Evolutionary conservation across 352 stramenopile species (phyloP).

Genomic region (Globisporangium orthogonon): DNA sequence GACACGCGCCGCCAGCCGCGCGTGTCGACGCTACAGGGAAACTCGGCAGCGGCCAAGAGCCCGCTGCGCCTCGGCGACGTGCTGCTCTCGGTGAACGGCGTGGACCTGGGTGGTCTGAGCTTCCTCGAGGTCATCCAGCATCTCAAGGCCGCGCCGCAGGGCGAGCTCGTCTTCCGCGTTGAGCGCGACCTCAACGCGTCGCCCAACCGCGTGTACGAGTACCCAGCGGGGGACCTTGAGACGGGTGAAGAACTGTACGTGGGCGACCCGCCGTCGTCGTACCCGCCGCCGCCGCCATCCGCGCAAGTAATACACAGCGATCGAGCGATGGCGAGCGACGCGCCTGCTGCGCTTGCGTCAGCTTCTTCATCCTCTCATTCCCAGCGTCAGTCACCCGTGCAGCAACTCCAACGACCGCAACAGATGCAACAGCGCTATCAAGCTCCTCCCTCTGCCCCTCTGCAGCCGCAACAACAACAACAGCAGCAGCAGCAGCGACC

Average conservation of each 20-base stretch:
- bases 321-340: no score
- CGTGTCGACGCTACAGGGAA: conserved; percentile 51
- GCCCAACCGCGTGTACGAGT: conserved; percentile 8
- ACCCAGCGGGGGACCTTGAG: conserved; percentile 3
- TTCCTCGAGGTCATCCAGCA: conserved; percentile 53
- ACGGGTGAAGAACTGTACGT: conserved; percentile 5
- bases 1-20: conserved; percentile 42
- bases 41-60: conserved; percentile 29
- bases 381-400: not conserved
- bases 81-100: conserved; percentile 61
- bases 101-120: conserved; percentile 34
- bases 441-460: no score
- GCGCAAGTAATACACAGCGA: not conserved
- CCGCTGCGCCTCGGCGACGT: conserved; percentile 52
- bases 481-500: conserved; percentile 1
- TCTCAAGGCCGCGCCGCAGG: conserved; percentile 43
- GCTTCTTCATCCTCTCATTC: not conserved
- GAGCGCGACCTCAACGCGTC: conserved; percentile 20
- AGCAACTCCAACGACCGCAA: not conserved
- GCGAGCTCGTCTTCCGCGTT: conserved; percentile 52
- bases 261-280: conserved; percentile 1
- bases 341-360: not conserved
- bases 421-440: not conserved
- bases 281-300: not conserved
- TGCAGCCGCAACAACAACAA: not conserved